phyloP scores from a whole-genome alignment of 2,329 filamentous ascomycete species.

The Ceratocystis huliohia region DNA sequence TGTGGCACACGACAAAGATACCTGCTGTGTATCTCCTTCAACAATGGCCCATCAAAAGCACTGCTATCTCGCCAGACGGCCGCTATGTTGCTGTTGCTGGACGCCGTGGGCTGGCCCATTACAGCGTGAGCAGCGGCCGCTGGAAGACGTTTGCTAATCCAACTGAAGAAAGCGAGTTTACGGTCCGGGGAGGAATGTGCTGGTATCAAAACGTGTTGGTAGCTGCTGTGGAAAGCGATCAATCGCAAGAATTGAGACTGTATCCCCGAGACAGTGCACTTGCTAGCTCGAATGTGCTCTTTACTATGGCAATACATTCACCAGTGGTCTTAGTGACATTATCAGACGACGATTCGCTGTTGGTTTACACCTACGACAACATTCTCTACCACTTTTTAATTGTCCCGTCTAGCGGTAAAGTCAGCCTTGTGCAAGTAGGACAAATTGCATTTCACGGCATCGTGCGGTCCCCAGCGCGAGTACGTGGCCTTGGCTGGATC shows the following conservation, averaged over 20 bases:
- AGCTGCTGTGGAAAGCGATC: constrained; percentile 77
- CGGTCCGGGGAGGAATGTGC: constrained; percentile 90
- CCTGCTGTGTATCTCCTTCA: constrained; percentile 73
- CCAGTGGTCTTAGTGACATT: constrained; percentile 83
- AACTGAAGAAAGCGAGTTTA: constrained; percentile 75
- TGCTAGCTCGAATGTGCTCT: constrained; percentile 58
- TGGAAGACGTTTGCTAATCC: constrained; percentile 90
- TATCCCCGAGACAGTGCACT: constrained; percentile 79
- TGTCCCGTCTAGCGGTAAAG: constrained; percentile 51
- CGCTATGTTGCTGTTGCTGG: constrained; percentile 96
- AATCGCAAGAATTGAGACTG: constrained; percentile 74
- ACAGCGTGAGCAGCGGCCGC: constrained; percentile 82
- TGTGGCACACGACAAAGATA: constrained; percentile 91
- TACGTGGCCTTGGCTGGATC: constrained; percentile 90
- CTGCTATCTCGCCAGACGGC: constrained; percentile 81
- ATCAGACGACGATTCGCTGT: constrained; percentile 82
- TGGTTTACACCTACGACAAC: constrained; percentile 97
- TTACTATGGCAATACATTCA: constrained; percentile 64
- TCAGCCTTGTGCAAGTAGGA: constrained; percentile 81
- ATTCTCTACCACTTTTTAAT: constrained; percentile 91
- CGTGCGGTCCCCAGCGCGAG: constrained; percentile 80
- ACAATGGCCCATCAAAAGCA: constrained; percentile 84
- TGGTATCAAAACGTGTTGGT: constrained; percentile 96
- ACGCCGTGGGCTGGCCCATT: constrained; percentile 79
- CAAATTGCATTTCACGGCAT: constrained; percentile 97